Evolutionary conservation across 768 basidiomycete species (phyloP), one percentile per base, ranked within the genome.

Genomic region (Hydnum rufescens): DNA sequence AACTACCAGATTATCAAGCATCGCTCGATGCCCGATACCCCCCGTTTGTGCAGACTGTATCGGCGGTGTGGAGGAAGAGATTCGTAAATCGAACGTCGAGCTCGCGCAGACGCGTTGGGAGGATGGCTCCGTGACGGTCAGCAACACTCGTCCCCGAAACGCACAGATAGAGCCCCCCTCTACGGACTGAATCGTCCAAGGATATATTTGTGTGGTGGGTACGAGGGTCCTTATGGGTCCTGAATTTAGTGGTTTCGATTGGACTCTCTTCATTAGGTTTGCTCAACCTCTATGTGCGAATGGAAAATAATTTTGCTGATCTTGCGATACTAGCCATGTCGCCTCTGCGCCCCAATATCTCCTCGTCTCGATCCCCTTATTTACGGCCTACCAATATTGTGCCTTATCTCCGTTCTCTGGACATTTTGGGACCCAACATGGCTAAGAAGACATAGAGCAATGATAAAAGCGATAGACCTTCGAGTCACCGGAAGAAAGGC

Each of bases 341-440:
- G 13, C 26, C 44, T 25, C 16, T 13, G 44, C 8, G 44, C 13
- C 13, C 44, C 13, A 13, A 28, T 16, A 25, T 16, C 44, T 13
- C 13, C 25, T 47, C 26, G 8, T 16, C 26, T 26, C 44, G 26
- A 26, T 8, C 13, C 8, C 13, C 16, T 13, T 26, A 26, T 28
- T 28, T 47, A 13, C 26, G 44, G 13, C 8, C 26, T n/a, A n/a
- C 36, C 25, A 8, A 25, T 47, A 28, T 13, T 47, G 25, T 6
- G 3, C 22, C 3, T 78, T 0, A 6, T 75, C 16, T 87, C 87
- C 19, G 60, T 89, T 16, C 60, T 80, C 4, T 92, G 88, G 80
- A 77, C 77, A 0, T 76, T 72, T 1, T 93, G 89, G 89, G 78
- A 93, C 61, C 88, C 86, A 8, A 82, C 82, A 19, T 88, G 87